Percentiles rank a stretch among this genome's conserved stretches.
Evolutionary conservation across 2,329 filamentous ascomycete genomes (phyloP).

Genomic region (Fonsecaea erecta): DNA sequence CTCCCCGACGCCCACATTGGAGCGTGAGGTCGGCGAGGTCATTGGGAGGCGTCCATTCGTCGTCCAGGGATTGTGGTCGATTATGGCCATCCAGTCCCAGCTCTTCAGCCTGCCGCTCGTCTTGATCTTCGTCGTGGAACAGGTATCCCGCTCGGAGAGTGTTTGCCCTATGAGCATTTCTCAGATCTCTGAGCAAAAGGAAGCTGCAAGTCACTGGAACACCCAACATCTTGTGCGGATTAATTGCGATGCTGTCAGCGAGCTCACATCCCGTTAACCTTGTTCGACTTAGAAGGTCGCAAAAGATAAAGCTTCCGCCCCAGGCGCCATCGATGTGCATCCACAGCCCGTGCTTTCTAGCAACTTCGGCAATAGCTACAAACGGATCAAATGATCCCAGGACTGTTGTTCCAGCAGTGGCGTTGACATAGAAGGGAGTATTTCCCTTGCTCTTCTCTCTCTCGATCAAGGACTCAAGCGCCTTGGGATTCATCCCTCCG

Average conservation of each 20-base stretch:
- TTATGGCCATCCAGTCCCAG: conserved; percentile 13
- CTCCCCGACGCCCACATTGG: conserved; percentile 86
- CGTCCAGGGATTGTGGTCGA: neutral
- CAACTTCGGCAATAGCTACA: conserved; percentile 69
- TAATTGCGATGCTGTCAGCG: conserved; percentile 83
- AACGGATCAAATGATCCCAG: conserved; percentile 88
- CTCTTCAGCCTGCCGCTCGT: conserved; percentile 39
- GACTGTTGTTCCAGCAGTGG: conserved; percentile 93
- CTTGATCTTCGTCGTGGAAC: conserved; percentile 66
- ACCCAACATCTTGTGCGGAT: conserved; percentile 97
- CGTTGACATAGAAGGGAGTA: conserved; percentile 92
- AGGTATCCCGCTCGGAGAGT: conserved; percentile 85
- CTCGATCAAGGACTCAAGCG: conserved; percentile 66
- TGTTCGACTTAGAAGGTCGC: conserved; percentile 57
- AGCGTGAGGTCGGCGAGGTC: conserved; percentile 91
- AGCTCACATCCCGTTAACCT: conserved; percentile 73
- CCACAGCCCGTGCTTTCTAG: conserved; percentile 76
- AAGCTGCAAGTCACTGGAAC: conserved; percentile 90
- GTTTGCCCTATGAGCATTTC: conserved; percentile 79
- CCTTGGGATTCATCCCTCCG: conserved; percentile 72
- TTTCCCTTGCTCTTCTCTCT: conserved; percentile 68
- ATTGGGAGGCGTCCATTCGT: conserved; percentile 66
- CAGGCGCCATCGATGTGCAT: conserved; percentile 91
- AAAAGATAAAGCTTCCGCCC: conserved; percentile 86
- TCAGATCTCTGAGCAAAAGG: conserved; percentile 76